These are phyloP conservation scores for Hymenoscyphus fructigenus DNA, from an alignment of 2,329 filamentous ascomycete genomes.

Conservation along the genomic window DNA sequence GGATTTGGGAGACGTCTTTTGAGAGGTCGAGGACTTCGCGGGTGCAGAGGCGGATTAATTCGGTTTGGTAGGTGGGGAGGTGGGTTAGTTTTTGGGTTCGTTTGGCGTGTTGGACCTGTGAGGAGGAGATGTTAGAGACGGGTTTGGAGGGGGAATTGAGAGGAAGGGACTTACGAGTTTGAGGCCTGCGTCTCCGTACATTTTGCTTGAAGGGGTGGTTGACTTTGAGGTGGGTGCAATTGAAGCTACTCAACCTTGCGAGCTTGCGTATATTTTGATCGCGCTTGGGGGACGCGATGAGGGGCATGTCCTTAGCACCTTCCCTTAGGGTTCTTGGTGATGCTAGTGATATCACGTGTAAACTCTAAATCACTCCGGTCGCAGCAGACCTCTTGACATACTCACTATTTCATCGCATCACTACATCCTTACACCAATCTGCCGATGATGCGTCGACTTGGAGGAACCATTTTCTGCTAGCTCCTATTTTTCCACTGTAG, in stretches of 20 bases:
- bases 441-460: too few relatives aligned
- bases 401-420: too few relatives aligned
- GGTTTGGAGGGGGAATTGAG: not conserved
- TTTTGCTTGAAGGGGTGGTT: slow-evolving; percentile 35
- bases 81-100: slow-evolving; percentile 82
- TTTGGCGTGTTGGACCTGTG: slow-evolving; percentile 91
- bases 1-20: slow-evolving; percentile 74
- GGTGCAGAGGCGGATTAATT: slow-evolving; percentile 81
- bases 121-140: slow-evolving; percentile 8
- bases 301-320: not conserved
- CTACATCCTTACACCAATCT: not conserved
- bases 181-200: slow-evolving; percentile 71
- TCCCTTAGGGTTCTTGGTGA: not conserved
- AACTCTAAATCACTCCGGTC: not conserved
- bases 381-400: too few relatives aligned
- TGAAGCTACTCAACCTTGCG: slow-evolving; percentile 14
- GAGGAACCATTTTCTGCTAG: too few relatives aligned
- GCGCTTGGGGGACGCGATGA: not conserved
- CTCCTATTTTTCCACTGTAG: too few relatives aligned
- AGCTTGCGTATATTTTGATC: slow-evolving; percentile 10
- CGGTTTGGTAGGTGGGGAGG: slow-evolving; percentile 88
- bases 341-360: not conserved
- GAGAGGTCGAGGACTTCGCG: slow-evolving; percentile 93
- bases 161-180: slow-evolving; percentile 54
- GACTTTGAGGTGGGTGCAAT: not conserved